Conservation (phyloP, 306 rosid species). For the Pueraria montana region DNA sequence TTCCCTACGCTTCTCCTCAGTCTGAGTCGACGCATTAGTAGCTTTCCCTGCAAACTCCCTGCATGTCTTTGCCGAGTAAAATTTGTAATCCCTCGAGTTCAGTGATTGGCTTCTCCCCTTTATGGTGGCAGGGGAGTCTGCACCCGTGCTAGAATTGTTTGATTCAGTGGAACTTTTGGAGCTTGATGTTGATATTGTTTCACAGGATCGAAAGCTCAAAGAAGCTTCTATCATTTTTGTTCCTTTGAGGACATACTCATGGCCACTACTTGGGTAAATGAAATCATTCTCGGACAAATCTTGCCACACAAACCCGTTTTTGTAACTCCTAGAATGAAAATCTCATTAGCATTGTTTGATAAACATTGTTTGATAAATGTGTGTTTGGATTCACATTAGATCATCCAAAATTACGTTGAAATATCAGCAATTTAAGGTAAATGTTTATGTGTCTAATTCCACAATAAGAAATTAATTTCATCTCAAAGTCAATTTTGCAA, state of each 20-base stretch:
- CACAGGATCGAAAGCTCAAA: conserved; percentile 58
- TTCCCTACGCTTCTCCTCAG: conserved; percentile 53
- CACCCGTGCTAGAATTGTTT: conserved; percentile 54
- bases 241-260: conserved; percentile 75
- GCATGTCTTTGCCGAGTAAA: conserved; percentile 52
- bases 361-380: conserved; percentile 23
- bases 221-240: conserved; percentile 56
- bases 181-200: conserved; percentile 58
- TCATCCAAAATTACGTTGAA: background rate
- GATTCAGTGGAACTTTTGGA: conserved; percentile 60
- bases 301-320: conserved; percentile 80
- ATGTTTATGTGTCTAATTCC: no score
- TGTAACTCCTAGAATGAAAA: conserved; percentile 56
- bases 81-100: conserved; percentile 47
- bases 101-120: conserved; percentile 50
- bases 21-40: conserved; percentile 62
- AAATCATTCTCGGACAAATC: conserved; percentile 69
- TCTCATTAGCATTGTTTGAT: background rate
- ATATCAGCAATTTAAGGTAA: background rate
- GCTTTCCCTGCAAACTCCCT: conserved; percentile 50
- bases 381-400: background rate
- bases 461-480: background rate
- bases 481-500: background rate
- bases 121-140: conserved; percentile 41
- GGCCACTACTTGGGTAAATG: conserved; percentile 67